A percentile compares a stretch with the other conserved stretches of the same genome.
Evolutionary conservation across 2,329 filamentous ascomycete genomes (phyloP).

Genomic region (Rutstroemia sp.): DNA sequence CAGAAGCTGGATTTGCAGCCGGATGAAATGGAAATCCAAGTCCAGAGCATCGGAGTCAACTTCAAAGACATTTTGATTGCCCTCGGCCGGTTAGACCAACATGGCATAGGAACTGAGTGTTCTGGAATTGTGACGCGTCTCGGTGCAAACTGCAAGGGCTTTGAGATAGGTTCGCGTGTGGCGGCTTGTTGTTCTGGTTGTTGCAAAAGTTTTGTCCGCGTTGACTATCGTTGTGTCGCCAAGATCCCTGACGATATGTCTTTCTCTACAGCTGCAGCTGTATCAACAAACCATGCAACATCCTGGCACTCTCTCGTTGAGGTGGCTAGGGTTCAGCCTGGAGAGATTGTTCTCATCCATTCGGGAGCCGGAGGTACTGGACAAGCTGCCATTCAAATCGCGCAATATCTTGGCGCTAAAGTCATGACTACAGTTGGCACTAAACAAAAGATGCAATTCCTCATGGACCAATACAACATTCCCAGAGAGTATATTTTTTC

Average conservation of each 20-base stretch:
- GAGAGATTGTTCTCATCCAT: conserved; percentile 30
- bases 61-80: background rate
- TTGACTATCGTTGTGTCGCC: too few species aligned
- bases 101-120: background rate
- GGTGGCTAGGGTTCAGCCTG: conserved; percentile 12
- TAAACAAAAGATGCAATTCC: conserved; percentile 19
- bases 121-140: background rate
- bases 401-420: conserved; percentile 18
- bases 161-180: too few species aligned
- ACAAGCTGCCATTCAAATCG: conserved; percentile 27
- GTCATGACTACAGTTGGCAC: conserved; percentile 28
- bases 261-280: conserved; percentile 11
- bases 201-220: too few species aligned
- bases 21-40: background rate
- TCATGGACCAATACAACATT: background rate
- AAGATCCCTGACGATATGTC: too few species aligned
- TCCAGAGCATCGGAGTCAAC: background rate
- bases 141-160: background rate
- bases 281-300: conserved; percentile 15
- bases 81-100: background rate
- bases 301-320: conserved; percentile 17
- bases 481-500: background rate
- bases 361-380: conserved; percentile 28
- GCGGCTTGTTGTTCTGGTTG: too few species aligned
- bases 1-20: background rate